These are phyloP conservation scores for Chrysoporthe cubensis DNA, from an alignment of 2,329 filamentous ascomycete genomes.

Conservation along the genomic window DNA sequence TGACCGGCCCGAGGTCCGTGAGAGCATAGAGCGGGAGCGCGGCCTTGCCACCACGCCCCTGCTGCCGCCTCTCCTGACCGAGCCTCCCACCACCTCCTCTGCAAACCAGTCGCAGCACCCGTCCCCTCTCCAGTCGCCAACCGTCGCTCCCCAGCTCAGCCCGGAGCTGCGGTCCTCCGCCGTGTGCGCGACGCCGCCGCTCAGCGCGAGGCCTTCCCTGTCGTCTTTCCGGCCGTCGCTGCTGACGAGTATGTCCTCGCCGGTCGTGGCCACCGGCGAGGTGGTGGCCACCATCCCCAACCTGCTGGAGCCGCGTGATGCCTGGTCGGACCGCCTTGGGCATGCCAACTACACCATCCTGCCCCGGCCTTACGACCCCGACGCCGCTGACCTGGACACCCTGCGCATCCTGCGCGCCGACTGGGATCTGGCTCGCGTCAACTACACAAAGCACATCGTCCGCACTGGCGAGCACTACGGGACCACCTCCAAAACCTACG, in stretches of 20 bases:
- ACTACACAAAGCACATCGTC: slow-evolving; percentile 87
- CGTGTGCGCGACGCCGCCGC: slow-evolving; percentile 65
- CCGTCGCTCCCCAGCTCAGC: slow-evolving; percentile 63
- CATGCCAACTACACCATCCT: slow-evolving; percentile 92
- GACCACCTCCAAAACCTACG: slow-evolving; percentile 84
- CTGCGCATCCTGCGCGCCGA: slow-evolving; percentile 70
- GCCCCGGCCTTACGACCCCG: slow-evolving; percentile 78
- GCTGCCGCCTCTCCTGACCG: slow-evolving; percentile 77
- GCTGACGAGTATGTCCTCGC: slow-evolving; percentile 65
- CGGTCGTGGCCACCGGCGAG: slow-evolving; percentile 50
- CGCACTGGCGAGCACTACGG: slow-evolving; percentile 91
- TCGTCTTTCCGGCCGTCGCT: slow-evolving; percentile 72
- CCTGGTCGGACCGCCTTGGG: slow-evolving; percentile 83
- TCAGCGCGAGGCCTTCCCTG: slow-evolving; percentile 77
- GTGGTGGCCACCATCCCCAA: slow-evolving; percentile 60
- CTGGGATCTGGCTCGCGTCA: slow-evolving; percentile 81
- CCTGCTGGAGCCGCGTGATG: slow-evolving; percentile 72
- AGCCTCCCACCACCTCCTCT: slow-evolving; percentile 50
- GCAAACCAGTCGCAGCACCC: slow-evolving; percentile 60
- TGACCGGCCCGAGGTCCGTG: slow-evolving; percentile 53
- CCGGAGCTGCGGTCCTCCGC: slow-evolving; percentile 45
- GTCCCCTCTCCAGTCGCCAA: slow-evolving; percentile 86
- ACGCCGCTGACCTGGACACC: slow-evolving; percentile 59
- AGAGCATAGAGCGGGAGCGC: slow-evolving; percentile 61
- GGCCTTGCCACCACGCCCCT: slow-evolving; percentile 77